Evolutionary conservation across 805 yeast species (phyloP).

Genomic region (Lipomyces anomalus): DNA sequence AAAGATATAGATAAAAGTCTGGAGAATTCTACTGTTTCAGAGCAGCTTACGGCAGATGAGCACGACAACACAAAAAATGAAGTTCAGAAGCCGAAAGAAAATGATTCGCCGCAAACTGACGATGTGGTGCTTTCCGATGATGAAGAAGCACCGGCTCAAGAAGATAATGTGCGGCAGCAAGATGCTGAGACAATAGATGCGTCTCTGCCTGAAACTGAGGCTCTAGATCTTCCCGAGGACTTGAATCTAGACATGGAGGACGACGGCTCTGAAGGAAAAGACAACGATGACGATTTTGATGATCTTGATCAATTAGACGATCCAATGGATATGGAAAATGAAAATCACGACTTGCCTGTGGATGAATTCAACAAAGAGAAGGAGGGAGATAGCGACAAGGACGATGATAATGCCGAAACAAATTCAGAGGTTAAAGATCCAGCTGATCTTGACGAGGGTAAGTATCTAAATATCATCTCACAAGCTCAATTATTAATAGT

Average conservation of each 20-base stretch:
- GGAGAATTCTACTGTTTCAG: conserved; percentile 18
- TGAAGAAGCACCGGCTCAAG: conserved; percentile 31
- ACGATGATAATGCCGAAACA: conserved; percentile 25
- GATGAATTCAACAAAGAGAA: conserved; percentile 32
- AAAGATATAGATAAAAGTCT: conserved; percentile 30
- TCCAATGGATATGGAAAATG: conserved; percentile 32
- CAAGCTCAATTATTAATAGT: no score
- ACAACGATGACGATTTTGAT: conserved; percentile 35
- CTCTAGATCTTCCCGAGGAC: conserved; percentile 87
- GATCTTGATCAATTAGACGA: conserved; percentile 33
- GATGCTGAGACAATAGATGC: conserved; percentile 48
- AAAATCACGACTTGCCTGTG: no score
- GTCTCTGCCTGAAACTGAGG: conserved; percentile 75
- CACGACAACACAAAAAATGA: conserved; percentile 22
- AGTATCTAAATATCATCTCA: conserved; percentile 2
- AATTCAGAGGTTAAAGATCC: conserved; percentile 30
- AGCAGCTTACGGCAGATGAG: conserved; percentile 18
- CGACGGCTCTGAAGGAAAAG: conserved; percentile 43
- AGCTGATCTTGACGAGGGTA: conserved; percentile 29
- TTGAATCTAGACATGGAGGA: conserved; percentile 79
- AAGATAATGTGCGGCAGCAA: conserved; percentile 36
- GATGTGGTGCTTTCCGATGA: conserved; percentile 32
- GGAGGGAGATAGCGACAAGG: conserved; percentile 32
- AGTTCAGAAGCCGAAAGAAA: conserved; percentile 25
- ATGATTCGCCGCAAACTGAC: conserved; percentile 26